phyloP scores from a whole-genome alignment of 2,329 filamentous ascomycete species.

The Ampelomyces quisqualis region DNA sequence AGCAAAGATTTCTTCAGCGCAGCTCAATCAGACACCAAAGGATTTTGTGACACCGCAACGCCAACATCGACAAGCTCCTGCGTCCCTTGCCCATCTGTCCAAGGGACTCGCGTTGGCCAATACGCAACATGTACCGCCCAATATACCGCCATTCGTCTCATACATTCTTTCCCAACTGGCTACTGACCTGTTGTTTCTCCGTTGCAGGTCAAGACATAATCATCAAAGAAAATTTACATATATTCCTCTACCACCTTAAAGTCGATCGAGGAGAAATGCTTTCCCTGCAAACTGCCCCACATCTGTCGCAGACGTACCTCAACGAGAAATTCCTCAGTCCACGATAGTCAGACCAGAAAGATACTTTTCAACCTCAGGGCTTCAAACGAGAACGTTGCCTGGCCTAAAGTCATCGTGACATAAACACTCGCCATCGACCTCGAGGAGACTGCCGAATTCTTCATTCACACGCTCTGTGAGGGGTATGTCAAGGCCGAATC shows the following conservation, averaged over 20 bases:
- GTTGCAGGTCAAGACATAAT: constrained; percentile 26
- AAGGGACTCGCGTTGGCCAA: constrained; percentile 38
- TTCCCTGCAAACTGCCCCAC: constrained; percentile 44
- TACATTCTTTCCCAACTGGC: constrained; percentile 21
- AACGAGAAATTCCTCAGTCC: constrained; percentile 42
- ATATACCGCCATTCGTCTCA: constrained; percentile 35
- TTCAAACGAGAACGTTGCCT: constrained; percentile 38
- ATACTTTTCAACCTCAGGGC: neutral
- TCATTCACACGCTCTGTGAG: constrained; percentile 31
- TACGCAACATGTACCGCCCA: constrained; percentile 41
- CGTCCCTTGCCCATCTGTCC: constrained; percentile 30
- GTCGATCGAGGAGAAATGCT: constrained; percentile 40
- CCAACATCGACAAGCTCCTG: constrained; percentile 29
- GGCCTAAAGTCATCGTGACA: constrained; percentile 47
- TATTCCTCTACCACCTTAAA: constrained; percentile 33
- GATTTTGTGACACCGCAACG: constrained; percentile 14
- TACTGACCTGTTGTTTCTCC: too few relatives aligned
- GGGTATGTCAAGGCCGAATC: constrained; percentile 24
- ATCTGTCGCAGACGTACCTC: constrained; percentile 41
- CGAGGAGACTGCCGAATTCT: constrained; percentile 29
- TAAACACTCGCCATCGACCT: constrained; percentile 34
- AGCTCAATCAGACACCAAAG: constrained; percentile 24
- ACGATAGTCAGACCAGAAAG: constrained; percentile 30
- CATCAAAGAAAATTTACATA: constrained; percentile 28
- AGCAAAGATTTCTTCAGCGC: constrained; percentile 14